phyloP scores from a whole-genome alignment of 2,329 filamentous ascomycete genomes.

The Stylonectria norvegica region DNA sequence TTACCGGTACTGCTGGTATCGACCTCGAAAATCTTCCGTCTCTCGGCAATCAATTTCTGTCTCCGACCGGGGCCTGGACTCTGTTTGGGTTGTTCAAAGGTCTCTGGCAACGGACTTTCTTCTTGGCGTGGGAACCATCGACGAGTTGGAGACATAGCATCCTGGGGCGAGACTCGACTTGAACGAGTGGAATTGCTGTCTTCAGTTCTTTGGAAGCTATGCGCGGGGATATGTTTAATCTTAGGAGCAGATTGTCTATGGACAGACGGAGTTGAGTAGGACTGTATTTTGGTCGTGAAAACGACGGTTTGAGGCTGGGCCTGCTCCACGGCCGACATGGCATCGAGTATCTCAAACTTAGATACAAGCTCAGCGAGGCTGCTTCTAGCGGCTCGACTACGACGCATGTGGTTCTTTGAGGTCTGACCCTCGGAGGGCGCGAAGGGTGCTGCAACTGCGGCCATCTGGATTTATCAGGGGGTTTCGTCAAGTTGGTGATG shows the following conservation, averaged over 20 bases:
- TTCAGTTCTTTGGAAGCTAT: neutral
- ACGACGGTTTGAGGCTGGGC: neutral
- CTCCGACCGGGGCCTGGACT: too few relatives aligned
- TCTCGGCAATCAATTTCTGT: conserved; percentile 25
- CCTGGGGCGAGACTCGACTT: conserved; percentile 11
- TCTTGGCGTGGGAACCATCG: too few relatives aligned
- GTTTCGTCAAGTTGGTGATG: too few relatives aligned
- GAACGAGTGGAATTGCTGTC: conserved; percentile 6
- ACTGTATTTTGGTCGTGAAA: neutral
- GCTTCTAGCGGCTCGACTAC: conserved; percentile 6
- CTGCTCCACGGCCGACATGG: conserved; percentile 5
- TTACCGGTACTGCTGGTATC: conserved; percentile 5
- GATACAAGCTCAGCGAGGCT: conserved; percentile 33
- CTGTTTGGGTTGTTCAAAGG: too few relatives aligned
- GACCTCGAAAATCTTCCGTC: conserved; percentile 21
- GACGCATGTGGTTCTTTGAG: conserved; percentile 6
- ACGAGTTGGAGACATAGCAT: too few relatives aligned
- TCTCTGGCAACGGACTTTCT: too few relatives aligned
- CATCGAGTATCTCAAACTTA: conserved; percentile 35
- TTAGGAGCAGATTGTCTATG: neutral
- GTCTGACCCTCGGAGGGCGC: conserved; percentile 9
- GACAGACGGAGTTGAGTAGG: neutral
- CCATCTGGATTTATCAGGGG: conserved; percentile 17
- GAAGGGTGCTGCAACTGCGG: conserved; percentile 5
- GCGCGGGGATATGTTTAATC: neutral